These are phyloP conservation scores for Aspergillus sp. DNA, from an alignment of 2,329 filamentous ascomycete genomes.

Conservation along the genomic window DNA sequence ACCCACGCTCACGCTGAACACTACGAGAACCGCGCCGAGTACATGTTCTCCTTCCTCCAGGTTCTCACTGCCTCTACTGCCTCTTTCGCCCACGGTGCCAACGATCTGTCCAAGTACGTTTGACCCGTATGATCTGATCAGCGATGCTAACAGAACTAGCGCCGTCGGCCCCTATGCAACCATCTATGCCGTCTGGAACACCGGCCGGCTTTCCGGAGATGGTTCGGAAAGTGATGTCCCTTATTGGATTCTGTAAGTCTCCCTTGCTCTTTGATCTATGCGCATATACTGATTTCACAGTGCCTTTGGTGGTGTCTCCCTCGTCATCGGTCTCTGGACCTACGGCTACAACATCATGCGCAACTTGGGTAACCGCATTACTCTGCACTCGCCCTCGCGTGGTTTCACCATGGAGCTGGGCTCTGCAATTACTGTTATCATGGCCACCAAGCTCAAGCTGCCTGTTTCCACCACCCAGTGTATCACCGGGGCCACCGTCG, in stretches of 20 bases:
- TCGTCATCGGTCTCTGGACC: slow-evolving; percentile 21
- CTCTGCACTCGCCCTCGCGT: slow-evolving; percentile 20
- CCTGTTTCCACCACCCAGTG: slow-evolving; percentile 21
- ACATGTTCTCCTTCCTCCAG: slow-evolving; percentile 22
- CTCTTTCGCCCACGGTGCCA: slow-evolving; percentile 20
- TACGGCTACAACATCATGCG: slow-evolving; percentile 24
- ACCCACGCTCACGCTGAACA: slow-evolving; percentile 16
- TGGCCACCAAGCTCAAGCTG: slow-evolving; percentile 19
- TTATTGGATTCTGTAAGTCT: slow-evolving; percentile 20
- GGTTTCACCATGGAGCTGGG: slow-evolving; percentile 22
- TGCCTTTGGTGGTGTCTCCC: slow-evolving; percentile 16
- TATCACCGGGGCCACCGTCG: slow-evolving; percentile 21
- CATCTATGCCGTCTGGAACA: slow-evolving; percentile 19
- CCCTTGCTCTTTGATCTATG: not conserved
- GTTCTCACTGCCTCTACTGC: slow-evolving; percentile 19
- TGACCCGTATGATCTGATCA: no score
- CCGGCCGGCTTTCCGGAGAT: not conserved
- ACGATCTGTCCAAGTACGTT: slow-evolving; percentile 21
- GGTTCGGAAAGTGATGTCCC: slow-evolving; percentile 14
- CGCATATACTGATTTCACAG: not conserved
- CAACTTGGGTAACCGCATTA: slow-evolving; percentile 21
- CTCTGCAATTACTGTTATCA: slow-evolving; percentile 19
- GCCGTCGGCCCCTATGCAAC: slow-evolving; percentile 22
- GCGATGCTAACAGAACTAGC: slow-evolving; percentile 5
- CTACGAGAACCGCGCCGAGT: slow-evolving; percentile 20